A percentile compares a stretch with the other conserved stretches of the same genome.
Conservation (phyloP, 495 filamentous ascomycete species). For the Xylaria scruposa region DNA sequence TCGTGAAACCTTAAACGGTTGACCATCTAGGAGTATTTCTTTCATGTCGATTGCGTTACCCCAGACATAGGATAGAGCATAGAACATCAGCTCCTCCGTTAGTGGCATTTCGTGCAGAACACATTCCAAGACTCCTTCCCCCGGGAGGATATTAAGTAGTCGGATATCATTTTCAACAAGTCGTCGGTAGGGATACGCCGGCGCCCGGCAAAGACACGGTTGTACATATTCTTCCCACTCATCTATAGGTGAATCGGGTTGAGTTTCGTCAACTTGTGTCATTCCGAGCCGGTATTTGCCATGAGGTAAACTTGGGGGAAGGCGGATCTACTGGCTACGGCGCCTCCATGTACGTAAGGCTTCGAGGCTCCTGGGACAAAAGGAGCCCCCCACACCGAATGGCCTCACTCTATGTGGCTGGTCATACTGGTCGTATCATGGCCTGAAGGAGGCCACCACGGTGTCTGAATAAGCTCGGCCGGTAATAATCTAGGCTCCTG, state of each 20-base stretch:
- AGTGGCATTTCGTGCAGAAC: slow-evolving; percentile 13
- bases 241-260: not conserved
- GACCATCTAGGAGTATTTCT: not conserved
- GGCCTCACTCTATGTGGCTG: no score
- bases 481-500: no score
- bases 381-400: no score
- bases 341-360: no score
- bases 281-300: not conserved
- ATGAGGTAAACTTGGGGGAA: no score
- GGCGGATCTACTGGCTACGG: no score
- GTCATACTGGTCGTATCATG: no score
- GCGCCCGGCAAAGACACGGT: not conserved
- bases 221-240: slow-evolving; percentile 1
- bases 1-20: not conserved
- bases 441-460: no score
- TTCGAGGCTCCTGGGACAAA: no score
- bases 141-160: not conserved
- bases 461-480: no score
- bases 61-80: slow-evolving; percentile 10
- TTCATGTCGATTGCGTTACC: not conserved
- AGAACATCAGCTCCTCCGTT: not conserved
- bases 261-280: not conserved
- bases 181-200: not conserved
- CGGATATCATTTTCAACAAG: slow-evolving; percentile 10
- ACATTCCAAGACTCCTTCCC: not conserved